These are phyloP conservation scores for Mycena polygramma DNA, from an alignment of 768 basidiomycete species.

Conservation along the genomic window DNA sequence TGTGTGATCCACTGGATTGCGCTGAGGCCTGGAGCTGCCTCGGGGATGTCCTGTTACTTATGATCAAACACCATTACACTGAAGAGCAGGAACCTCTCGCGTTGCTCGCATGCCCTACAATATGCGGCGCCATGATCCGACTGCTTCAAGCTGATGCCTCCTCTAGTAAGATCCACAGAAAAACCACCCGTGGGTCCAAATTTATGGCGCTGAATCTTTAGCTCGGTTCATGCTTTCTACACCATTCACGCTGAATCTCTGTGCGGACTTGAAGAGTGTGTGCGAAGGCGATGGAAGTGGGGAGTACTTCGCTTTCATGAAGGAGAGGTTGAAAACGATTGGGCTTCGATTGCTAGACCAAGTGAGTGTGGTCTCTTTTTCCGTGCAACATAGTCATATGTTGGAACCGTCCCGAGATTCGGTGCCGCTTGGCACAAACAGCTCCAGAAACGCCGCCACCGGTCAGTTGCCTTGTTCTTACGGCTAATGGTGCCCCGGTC, in stretches of 20 bases:
- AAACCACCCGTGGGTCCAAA: background rate
- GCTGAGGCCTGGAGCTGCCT: conserved; percentile 70
- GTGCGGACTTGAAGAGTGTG: conserved; percentile 52
- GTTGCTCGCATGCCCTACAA: conserved; percentile 59
- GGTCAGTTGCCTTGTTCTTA: conserved; percentile 7
- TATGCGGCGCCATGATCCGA: conserved; percentile 63
- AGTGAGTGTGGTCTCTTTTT: conserved; percentile 36
- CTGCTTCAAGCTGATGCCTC: conserved; percentile 48
- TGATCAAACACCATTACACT: conserved; percentile 59
- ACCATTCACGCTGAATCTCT: conserved; percentile 66
- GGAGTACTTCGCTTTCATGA: conserved; percentile 47
- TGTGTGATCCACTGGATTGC: conserved; percentile 52
- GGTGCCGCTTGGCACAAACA: conserved; percentile 9
- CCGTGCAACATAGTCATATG: background rate
- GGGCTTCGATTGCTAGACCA: conserved; percentile 45
- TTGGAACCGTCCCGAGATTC: conserved; percentile 15
- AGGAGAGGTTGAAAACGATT: conserved; percentile 44
- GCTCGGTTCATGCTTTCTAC: conserved; percentile 51
- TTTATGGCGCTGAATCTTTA: conserved; percentile 29
- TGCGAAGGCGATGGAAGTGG: conserved; percentile 28
- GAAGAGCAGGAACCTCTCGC: conserved; percentile 65
- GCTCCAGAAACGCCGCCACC: background rate
- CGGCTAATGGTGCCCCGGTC: background rate
- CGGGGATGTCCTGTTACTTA: conserved; percentile 61
- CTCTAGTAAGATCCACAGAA: conserved; percentile 42